A percentile compares a stretch with the other conserved stretches of the same genome.
Conservation (phyloP, 805 yeast species). For the Barnettozyma sucrosica region DNA sequence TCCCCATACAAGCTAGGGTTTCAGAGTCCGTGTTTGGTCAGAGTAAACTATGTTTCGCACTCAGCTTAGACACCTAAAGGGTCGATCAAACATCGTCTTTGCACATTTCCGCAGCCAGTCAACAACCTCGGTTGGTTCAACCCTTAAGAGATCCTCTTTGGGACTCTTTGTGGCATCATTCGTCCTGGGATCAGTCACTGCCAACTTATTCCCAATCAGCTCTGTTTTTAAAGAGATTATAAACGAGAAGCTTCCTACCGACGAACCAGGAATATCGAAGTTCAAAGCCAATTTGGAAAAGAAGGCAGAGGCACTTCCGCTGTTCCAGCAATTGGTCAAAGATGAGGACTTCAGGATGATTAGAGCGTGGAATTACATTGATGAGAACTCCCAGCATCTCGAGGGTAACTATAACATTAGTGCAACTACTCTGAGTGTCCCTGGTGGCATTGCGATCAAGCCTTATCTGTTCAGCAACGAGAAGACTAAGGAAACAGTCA, state of each 20-base stretch:
- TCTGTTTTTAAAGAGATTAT: slow-evolving; percentile 27
- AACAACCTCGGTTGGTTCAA: not conserved
- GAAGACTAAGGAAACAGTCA: slow-evolving; percentile 50
- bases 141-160: slow-evolving; percentile 6
- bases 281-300: slow-evolving; percentile 36
- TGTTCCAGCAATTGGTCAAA: slow-evolving; percentile 41
- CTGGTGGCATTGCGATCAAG: slow-evolving; percentile 75
- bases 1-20: not conserved
- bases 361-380: slow-evolving; percentile 42
- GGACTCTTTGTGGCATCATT: slow-evolving; percentile 24
- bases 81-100: not conserved
- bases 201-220: slow-evolving; percentile 30
- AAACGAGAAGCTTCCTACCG: slow-evolving; percentile 20
- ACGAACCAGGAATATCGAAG: slow-evolving; percentile 24
- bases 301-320: slow-evolving; percentile 42
- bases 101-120: not conserved
- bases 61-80: not conserved
- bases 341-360: slow-evolving; percentile 34
- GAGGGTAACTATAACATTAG: slow-evolving; percentile 28
- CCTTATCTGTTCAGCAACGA: slow-evolving; percentile 64
- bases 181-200: slow-evolving; percentile 30
- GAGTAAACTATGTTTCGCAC: not conserved
- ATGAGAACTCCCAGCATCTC: slow-evolving; percentile 29
- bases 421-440: slow-evolving; percentile 52
- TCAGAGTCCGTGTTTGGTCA: not conserved